phyloP scores from a whole-genome alignment of 2,329 filamentous ascomycete species.

The Fusarium aywerte region DNA sequence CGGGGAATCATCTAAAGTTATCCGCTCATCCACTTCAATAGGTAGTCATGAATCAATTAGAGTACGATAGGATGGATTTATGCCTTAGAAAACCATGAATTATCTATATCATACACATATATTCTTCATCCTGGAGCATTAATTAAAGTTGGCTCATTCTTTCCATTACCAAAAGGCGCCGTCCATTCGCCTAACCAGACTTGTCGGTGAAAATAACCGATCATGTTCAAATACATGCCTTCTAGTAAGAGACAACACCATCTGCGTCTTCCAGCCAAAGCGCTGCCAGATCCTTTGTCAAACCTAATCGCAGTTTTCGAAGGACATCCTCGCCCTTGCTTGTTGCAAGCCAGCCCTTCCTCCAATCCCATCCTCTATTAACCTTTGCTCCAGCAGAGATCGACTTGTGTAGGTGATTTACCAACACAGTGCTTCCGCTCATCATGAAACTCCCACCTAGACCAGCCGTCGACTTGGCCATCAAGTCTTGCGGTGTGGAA shows the following conservation, averaged over 20 bases:
- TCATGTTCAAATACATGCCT: constrained; percentile 30
- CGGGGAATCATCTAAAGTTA: constrained; percentile 2
- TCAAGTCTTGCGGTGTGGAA: constrained; percentile 72
- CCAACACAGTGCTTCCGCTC: constrained; percentile 78
- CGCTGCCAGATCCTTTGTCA: constrained; percentile 78
- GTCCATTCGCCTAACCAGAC: constrained; percentile 22
- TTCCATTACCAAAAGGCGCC: constrained; percentile 35
- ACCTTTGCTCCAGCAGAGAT: constrained; percentile 64
- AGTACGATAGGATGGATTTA: not conserved
- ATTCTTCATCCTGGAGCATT: not conserved
- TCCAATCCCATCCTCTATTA: constrained; percentile 80
- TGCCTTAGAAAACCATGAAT: not conserved
- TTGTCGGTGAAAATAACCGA: constrained; percentile 23
- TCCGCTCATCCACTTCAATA: not conserved
- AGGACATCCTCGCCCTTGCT: constrained; percentile 77
- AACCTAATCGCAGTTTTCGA: constrained; percentile 73
- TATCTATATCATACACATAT: not conserved
- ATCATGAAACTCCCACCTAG: constrained; percentile 73
- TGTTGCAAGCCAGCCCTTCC: constrained; percentile 75
- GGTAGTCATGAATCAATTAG: not conserved
- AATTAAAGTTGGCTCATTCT: constrained; percentile 18
- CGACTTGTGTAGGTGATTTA: constrained; percentile 69
- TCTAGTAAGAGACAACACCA: constrained; percentile 58
- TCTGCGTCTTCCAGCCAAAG: constrained; percentile 76
- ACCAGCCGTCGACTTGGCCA: constrained; percentile 67